phyloP scores from a whole-genome alignment of 768 basidiomycete genomes.

The Pholiota molesta region DNA sequence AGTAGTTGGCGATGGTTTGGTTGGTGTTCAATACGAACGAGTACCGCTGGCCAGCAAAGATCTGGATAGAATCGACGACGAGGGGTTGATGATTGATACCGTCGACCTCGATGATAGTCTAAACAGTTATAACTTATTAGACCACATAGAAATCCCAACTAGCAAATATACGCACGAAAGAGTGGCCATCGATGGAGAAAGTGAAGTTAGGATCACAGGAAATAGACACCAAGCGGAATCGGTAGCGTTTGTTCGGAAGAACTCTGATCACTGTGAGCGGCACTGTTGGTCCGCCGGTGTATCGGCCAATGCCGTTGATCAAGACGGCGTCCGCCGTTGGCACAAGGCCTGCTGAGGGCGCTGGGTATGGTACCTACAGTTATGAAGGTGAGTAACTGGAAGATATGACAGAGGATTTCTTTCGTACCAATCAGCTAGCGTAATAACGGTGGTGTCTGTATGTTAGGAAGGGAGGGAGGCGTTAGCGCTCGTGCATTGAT shows the following conservation, averaged over 20 bases:
- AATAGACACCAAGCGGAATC: constrained; percentile 51
- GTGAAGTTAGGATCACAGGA: constrained; percentile 47
- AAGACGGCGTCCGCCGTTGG: constrained; percentile 38
- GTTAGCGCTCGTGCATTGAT: not conserved
- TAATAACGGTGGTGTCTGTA: constrained; percentile 45
- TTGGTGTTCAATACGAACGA: constrained; percentile 45
- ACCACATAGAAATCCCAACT: not conserved
- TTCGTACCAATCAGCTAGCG: constrained; percentile 40
- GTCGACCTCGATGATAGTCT: constrained; percentile 45
- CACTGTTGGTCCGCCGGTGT: constrained; percentile 33
- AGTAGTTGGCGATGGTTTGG: constrained; percentile 44
- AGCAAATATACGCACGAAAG: constrained; percentile 26
- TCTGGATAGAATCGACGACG: constrained; percentile 37
- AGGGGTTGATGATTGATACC: constrained; percentile 39
- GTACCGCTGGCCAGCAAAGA: constrained; percentile 43
- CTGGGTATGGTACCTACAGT: constrained; percentile 32
- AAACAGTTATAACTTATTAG: constrained; percentile 1
- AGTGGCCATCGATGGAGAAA: constrained; percentile 50
- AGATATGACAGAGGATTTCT: not conserved
- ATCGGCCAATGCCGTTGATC: constrained; percentile 56
- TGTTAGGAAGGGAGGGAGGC: not conserved
- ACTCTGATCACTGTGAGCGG: constrained; percentile 44
- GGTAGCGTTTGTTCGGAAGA: constrained; percentile 38
- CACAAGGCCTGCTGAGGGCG: constrained; percentile 28
- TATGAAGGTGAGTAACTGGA: not conserved